Evolutionary conservation across 2,329 filamentous ascomycete genomes (phyloP), one percentile per base, ranked within the genome.

Genomic region (Nectriaceae sp.): DNA sequence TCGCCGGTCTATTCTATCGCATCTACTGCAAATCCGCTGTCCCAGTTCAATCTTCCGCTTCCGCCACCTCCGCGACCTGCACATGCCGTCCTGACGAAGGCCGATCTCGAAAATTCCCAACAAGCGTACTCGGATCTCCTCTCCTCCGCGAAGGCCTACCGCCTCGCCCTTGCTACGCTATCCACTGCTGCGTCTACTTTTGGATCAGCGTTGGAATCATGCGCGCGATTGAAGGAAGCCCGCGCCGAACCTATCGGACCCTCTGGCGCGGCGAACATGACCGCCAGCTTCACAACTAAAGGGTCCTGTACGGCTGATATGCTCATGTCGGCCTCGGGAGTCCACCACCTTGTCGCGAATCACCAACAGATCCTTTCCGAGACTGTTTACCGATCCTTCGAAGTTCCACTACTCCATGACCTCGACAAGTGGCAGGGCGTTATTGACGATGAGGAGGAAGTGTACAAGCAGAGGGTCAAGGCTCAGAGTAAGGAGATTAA

Each of bases 291-390:
- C 65, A 75, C 74, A 19, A 70, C 68, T 37, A 68, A 70, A 38
- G 74, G 75, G 38, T 69, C 74, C 29, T 86, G 83, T 69, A 87
- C 84, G 1, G 84, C 83, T 15, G 83, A 87, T 66, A 75, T 76
- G 44, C 72, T 88, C 38, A 71, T 88, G 50, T 77, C 81, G 22
- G 80, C 83, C 11, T 80, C 81, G 26, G 84, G 84, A 29, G 75
- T 87, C 35, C 84, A 88, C 63, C 82, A 87, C 60, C 75, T 88
- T 18, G 74, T 87, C 49, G 84, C 84, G 39, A 88, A 87, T 68
- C 84, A 88, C 71, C 82, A 86, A 65, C 83, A 87, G 62, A 87
- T 88, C 58, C 76, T 88, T 3, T 82, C 77, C 54, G 84, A 88
- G 68, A 87, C 83, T 0, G 82, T 88, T 8, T 87, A 88, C 67